These are phyloP conservation scores for Globisporangium nunn DNA, from an alignment of 352 stramenopile genomes.

Conservation along the genomic window DNA sequence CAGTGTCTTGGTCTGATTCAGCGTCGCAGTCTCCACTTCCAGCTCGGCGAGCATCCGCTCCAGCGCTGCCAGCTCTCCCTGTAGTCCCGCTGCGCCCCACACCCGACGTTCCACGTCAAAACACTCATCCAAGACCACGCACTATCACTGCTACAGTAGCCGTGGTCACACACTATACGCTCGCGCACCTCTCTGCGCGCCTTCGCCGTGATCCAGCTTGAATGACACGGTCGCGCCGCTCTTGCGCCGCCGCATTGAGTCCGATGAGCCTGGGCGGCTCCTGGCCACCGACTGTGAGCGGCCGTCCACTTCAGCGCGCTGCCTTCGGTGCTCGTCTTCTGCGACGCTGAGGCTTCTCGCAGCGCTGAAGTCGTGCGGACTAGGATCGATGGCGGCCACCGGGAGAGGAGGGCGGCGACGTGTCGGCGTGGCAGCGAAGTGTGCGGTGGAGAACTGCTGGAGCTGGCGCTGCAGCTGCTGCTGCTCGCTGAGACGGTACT, in stretches of 20 bases:
- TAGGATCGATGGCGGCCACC: not conserved
- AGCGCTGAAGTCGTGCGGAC: not conserved
- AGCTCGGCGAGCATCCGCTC: slow-evolving; percentile 34
- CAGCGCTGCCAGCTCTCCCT: slow-evolving; percentile 28
- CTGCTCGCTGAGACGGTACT: slow-evolving; percentile 42
- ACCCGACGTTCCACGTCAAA: not conserved
- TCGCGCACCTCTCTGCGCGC: slow-evolving; percentile 8
- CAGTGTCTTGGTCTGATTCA: not conserved
- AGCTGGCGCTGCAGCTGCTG: slow-evolving; percentile 31
- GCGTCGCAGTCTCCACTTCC: slow-evolving; percentile 26
- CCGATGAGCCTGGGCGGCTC: slow-evolving; percentile 4
- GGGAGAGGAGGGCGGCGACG: slow-evolving; percentile 6
- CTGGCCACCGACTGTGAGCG: not conserved
- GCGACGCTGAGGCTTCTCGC: not conserved
- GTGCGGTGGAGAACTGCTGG: slow-evolving; percentile 32
- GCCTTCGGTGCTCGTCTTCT: not conserved
- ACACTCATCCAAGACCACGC: not conserved
- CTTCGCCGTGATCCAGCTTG: slow-evolving; percentile 17
- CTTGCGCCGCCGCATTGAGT: slow-evolving; percentile 11
- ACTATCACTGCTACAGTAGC: not conserved
- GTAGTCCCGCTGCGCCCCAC: slow-evolving; percentile 12
- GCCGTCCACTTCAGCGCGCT: not conserved
- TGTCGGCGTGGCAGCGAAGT: slow-evolving; percentile 14
- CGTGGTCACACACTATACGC: not conserved
- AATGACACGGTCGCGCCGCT: slow-evolving; percentile 24